phyloP scores from a whole-genome alignment of 805 yeast species.

The Metschnikowia lunata region DNA sequence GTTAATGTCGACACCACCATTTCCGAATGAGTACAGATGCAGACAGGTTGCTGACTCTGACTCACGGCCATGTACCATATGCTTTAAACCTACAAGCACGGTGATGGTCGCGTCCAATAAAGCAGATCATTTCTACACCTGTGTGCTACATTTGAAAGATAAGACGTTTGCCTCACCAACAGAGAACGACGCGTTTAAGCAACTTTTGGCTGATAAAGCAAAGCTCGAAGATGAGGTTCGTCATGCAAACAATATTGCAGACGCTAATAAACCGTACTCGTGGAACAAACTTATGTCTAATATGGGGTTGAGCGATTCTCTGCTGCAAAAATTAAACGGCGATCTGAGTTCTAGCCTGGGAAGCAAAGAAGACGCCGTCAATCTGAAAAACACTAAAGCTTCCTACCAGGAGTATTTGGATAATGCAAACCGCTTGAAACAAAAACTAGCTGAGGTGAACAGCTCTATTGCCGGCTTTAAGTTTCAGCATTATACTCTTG shows the following conservation, averaged over 20 bases:
- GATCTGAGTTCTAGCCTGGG: constrained; percentile 12
- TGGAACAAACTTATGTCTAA: constrained; percentile 27
- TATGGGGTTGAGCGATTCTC: constrained; percentile 18
- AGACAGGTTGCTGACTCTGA: constrained; percentile 41
- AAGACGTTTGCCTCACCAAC: constrained; percentile 40
- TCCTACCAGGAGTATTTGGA: constrained; percentile 20
- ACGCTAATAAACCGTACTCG: constrained; percentile 29
- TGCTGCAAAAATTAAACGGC: constrained; percentile 8
- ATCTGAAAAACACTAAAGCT: constrained; percentile 13
- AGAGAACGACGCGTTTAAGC: constrained; percentile 33
- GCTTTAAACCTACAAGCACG: constrained; percentile 45
- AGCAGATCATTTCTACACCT: constrained; percentile 50
- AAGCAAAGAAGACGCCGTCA: constrained; percentile 19
- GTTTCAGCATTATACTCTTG: constrained; percentile 38
- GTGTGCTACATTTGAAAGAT: constrained; percentile 46
- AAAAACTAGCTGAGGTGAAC: constrained; percentile 17
- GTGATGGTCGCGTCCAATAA: constrained; percentile 46
- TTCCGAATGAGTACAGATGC: constrained; percentile 37
- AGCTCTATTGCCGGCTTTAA: constrained; percentile 24
- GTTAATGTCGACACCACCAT: constrained; percentile 11
- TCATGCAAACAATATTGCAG: constrained; percentile 22
- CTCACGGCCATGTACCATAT: constrained; percentile 44
- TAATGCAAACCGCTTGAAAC: constrained; percentile 13
- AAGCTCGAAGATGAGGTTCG: constrained; percentile 18
- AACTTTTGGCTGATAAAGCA: constrained; percentile 20